Evolutionary conservation across 2,329 filamentous ascomycete genomes (phyloP).

Genomic region (Nigrograna mackinnonii): DNA sequence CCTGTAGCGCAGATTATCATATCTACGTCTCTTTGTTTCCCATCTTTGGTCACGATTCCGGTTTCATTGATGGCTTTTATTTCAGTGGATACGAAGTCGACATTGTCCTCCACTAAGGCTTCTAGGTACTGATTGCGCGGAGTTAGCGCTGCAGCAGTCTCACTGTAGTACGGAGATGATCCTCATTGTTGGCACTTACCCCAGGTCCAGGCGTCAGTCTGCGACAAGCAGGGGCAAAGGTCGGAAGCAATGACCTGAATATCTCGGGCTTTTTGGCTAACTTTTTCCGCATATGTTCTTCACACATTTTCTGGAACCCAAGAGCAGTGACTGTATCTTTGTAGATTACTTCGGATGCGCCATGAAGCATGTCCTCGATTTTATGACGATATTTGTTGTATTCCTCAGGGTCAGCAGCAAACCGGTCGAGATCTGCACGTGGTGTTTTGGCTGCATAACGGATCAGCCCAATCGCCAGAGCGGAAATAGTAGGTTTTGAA

Average conservation of each 20-base stretch:
- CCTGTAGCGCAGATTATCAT: conserved; percentile 5
- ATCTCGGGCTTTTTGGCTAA: neutral
- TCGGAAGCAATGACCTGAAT: neutral
- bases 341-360: no score
- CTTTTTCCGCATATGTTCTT: neutral
- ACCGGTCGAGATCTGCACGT: no score
- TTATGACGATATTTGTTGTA: no score
- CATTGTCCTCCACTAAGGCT: neutral
- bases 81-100: neutral
- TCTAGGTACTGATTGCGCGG: neutral
- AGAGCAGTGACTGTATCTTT: no score
- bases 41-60: neutral
- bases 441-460: no score
- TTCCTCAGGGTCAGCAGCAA: no score
- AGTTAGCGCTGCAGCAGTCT: no score
- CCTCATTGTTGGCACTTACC: no score
- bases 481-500: no score
- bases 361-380: no score
- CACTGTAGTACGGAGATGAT: no score
- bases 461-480: no score
- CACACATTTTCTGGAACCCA: neutral
- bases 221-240: neutral
- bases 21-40: neutral
- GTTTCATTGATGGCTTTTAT: neutral
- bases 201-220: neutral